phyloP scores from a whole-genome alignment of 352 stramenopile species.

The Thraustochytrium striatum region DNA sequence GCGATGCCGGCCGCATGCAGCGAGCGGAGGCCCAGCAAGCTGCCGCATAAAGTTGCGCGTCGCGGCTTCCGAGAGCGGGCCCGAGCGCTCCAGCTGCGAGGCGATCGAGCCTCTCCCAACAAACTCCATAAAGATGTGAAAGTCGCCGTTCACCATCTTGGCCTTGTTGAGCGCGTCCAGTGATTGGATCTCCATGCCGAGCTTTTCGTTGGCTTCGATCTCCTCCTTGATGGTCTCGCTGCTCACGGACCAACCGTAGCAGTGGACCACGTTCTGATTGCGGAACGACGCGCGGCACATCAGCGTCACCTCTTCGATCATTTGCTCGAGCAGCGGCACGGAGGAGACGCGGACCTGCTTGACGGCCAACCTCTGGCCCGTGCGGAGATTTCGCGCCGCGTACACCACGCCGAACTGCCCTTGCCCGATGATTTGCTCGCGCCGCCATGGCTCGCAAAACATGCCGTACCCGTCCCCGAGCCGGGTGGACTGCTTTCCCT shows the following conservation, averaged over 20 bases:
- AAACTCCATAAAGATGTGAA: conserved; percentile 50
- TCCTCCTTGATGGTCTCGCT: not conserved
- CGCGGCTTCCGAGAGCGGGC: not conserved
- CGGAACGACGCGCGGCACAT: conserved; percentile 34
- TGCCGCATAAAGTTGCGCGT: conserved; percentile 49
- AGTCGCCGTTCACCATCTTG: not conserved
- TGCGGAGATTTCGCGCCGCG: conserved; percentile 13
- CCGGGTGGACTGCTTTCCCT: no score
- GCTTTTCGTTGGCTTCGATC: conserved; percentile 5
- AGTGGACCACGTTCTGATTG: conserved; percentile 41
- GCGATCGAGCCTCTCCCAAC: conserved; percentile 13
- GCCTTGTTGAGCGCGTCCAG: conserved; percentile 36
- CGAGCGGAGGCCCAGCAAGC: conserved; percentile 58
- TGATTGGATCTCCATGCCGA: conserved; percentile 29
- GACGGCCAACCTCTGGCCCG: not conserved
- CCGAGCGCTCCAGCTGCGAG: not conserved
- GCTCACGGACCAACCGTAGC: conserved; percentile 23
- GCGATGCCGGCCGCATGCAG: conserved; percentile 60
- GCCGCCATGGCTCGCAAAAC: conserved; percentile 35
- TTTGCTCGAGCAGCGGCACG: conserved; percentile 17
- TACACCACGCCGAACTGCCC: conserved; percentile 40
- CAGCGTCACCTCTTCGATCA: conserved; percentile 39
- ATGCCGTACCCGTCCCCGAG: conserved; percentile 36
- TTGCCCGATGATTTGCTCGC: conserved; percentile 28
- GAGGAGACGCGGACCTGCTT: conserved; percentile 32